These are phyloP conservation scores for Agapanthus africanus DNA, from an alignment of 106 monocot species.

Conservation along the genomic window DNA sequence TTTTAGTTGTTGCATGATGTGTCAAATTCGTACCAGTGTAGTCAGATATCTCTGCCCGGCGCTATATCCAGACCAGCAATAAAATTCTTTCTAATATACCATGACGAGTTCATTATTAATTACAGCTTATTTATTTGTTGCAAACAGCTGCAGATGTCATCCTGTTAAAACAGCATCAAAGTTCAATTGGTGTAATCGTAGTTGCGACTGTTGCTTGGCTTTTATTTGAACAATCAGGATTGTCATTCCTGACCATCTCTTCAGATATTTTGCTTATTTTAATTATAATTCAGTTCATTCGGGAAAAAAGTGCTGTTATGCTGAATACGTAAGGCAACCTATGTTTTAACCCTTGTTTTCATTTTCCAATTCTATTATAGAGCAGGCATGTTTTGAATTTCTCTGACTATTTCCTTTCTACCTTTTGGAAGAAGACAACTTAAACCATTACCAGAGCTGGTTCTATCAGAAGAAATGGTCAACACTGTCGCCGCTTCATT, in stretches of 20 bases:
- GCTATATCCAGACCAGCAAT: background rate
- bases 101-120: background rate
- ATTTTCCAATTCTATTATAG: background rate
- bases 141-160: slow-evolving; percentile 85
- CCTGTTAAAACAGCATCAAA: slow-evolving; percentile 53
- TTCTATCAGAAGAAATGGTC: slow-evolving; percentile 97
- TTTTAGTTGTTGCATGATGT: background rate
- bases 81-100: background rate
- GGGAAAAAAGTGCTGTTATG: slow-evolving; percentile 50
- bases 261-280: slow-evolving; percentile 81
- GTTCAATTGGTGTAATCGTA: slow-evolving; percentile 54
- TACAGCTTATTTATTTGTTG: background rate
- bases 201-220: slow-evolving; percentile 73
- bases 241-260: slow-evolving; percentile 65
- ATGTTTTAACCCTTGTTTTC: background rate
- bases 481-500: slow-evolving; percentile 85
- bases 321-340: slow-evolving; percentile 57
- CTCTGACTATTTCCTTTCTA: background rate
- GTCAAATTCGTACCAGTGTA: background rate
- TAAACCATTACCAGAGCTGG: slow-evolving; percentile 83
- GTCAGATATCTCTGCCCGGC: background rate
- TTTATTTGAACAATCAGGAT: slow-evolving; percentile 67
- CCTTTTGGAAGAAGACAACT: slow-evolving; percentile 44
- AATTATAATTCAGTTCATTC: slow-evolving; percentile 62
- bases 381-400: background rate